These are phyloP conservation scores for Kwoniella europaea DNA, from an alignment of 768 basidiomycete species.

Conservation along the genomic window DNA sequence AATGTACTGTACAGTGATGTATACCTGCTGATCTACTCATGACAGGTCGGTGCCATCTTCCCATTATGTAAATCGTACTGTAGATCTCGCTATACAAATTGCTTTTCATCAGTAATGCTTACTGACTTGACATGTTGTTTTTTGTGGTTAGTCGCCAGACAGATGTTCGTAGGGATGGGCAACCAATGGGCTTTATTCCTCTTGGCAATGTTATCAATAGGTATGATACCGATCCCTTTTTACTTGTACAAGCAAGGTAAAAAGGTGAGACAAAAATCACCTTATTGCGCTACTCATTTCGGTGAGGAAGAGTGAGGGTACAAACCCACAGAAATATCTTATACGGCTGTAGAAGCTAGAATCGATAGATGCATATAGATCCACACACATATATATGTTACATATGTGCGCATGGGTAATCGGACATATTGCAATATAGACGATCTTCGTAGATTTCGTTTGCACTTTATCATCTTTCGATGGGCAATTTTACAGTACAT, in stretches of 20 bases:
- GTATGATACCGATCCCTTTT: constrained; percentile 45
- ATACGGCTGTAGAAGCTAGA: too few species aligned
- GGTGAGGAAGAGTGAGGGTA: constrained; percentile 13
- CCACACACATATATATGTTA: not conserved
- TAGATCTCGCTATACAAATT: not conserved
- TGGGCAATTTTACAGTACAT: too few species aligned
- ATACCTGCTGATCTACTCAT: not conserved
- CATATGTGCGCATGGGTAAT: too few species aligned
- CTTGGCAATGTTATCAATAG: constrained; percentile 39
- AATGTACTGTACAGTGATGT: not conserved
- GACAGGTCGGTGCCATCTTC: constrained; percentile 40
- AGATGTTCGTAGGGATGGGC: constrained; percentile 46
- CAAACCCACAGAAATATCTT: not conserved
- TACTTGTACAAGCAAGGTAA: constrained; percentile 42
- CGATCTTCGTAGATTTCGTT: too few species aligned
- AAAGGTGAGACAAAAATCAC: constrained; percentile 33
- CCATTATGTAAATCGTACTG: constrained; percentile 35
- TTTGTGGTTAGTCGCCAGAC: constrained; percentile 31
- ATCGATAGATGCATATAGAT: not conserved
- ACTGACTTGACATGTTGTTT: not conserved
- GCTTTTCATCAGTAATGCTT: not conserved
- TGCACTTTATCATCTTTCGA: too few species aligned
- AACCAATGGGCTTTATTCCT: constrained; percentile 49
- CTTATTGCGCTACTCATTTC: constrained; percentile 46
- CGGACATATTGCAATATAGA: too few species aligned